Conservation (phyloP, 2,329 filamentous ascomycete species). For the Fusarium sp. region DNA sequence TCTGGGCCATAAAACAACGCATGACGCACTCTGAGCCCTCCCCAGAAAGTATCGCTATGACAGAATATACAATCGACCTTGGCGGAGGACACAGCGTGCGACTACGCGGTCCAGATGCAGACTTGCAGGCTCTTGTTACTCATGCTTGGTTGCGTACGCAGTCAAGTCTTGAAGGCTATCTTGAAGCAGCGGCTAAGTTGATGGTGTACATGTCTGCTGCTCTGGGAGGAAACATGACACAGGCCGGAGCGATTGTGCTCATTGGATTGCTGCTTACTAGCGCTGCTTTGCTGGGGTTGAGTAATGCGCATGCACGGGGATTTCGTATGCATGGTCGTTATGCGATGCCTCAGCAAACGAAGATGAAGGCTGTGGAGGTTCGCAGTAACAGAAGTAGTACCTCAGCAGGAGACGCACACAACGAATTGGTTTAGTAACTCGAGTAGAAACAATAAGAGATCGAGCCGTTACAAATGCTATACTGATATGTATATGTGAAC, state of each 20-base stretch:
- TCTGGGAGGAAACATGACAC: constrained; percentile 66
- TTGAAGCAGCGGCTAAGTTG: constrained; percentile 65
- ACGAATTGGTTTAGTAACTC: background rate
- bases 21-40: constrained; percentile 33
- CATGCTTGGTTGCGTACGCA: constrained; percentile 66
- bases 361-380: background rate
- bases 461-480: background rate
- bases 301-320: constrained; percentile 61
- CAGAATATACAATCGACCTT: constrained; percentile 65
- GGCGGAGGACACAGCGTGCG: constrained; percentile 63
- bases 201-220: constrained; percentile 69
- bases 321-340: constrained; percentile 65
- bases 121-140: constrained; percentile 70
- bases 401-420: background rate
- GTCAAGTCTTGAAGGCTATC: constrained; percentile 62
- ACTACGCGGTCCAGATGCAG: constrained; percentile 64
- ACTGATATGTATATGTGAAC: background rate
- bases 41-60: constrained; percentile 29
- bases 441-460: background rate
- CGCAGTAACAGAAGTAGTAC: background rate
- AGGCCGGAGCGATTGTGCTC: constrained; percentile 63
- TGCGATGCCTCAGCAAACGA: constrained; percentile 46
- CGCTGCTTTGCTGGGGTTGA: constrained; percentile 64
- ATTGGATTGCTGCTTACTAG: constrained; percentile 64
- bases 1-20: constrained; percentile 67